Evolutionary conservation across 192 early-diverging fungal species (phyloP), one percentile per base, ranked within the genome.

Genomic region (Coemansia sp.): DNA sequence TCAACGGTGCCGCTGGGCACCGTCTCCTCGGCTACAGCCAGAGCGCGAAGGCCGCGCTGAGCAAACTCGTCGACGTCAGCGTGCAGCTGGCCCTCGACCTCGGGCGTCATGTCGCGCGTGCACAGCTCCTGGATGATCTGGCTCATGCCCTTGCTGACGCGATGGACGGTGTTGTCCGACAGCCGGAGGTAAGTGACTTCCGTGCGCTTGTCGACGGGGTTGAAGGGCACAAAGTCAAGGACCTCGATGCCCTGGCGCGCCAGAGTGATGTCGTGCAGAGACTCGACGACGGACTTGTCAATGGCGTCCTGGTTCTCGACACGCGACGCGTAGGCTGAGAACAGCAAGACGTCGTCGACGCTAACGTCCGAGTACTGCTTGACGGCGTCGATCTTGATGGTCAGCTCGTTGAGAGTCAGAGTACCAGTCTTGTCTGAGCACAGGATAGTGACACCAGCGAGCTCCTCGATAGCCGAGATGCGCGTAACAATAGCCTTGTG

Each of bases 351-450:
- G 31, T 87, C 76, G 37, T 92, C 90, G 10, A 70, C 70, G 45
- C 74, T 62, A 65, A 86, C 73, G 38, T 88, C 88, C 36, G 87
- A 87, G 73, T 93, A 93, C 71, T 81, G 73, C 75, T 85, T 89
- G 76, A 93, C 85, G 62, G 89, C 86, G 68, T 87, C 74, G 38
- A 83, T 81, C 73, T 88, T 88, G 67, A 92, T 88, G 71, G 86
- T 89, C 29, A 90, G 84, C 76, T 92, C 88, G 86, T 95, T 96
- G 22, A 94, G 72, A 25, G 95, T 97, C 31, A 96, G 85, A n/a
- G 94, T 96, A 70, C 94, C 94, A 53, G 95, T 97, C 87, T 97
- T 97, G 86, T 96, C 94, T 25, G 93, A 93, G 85, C 92, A 94
- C 70, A 96, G 90, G 64, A 91, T 89, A 62, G 89, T 90, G 31